These are phyloP conservation scores for Aphanomyces euteiches DNA, from an alignment of 352 stramenopile genomes.

Conservation along the genomic window DNA sequence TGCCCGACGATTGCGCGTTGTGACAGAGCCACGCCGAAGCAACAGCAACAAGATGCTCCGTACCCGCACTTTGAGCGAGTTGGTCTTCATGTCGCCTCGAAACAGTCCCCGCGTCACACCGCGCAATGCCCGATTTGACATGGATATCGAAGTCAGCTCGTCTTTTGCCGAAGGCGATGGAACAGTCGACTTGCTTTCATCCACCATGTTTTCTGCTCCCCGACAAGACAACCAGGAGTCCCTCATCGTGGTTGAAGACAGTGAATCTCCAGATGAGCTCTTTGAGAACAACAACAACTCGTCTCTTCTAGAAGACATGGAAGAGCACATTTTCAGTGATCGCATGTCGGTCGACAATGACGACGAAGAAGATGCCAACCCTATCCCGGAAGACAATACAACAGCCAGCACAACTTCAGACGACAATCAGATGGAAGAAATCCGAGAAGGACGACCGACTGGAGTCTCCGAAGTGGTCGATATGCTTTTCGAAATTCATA, in stretches of 20 bases:
- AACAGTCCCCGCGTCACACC: slow-evolving; percentile 53
- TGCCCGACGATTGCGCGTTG: slow-evolving; percentile 64
- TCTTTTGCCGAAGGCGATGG: slow-evolving; percentile 69
- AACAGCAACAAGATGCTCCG: slow-evolving; percentile 86
- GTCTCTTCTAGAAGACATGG: slow-evolving; percentile 21
- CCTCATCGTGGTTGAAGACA: slow-evolving; percentile 38
- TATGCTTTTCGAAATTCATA: slow-evolving; percentile 83
- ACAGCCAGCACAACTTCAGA: neutral
- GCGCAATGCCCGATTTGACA: slow-evolving; percentile 69
- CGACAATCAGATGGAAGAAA: slow-evolving; percentile 32
- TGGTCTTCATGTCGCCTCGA: slow-evolving; percentile 69
- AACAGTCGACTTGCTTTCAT: slow-evolving; percentile 52
- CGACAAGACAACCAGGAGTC: slow-evolving; percentile 28
- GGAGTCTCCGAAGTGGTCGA: slow-evolving; percentile 73
- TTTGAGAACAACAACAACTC: slow-evolving; percentile 28
- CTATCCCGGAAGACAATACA: slow-evolving; percentile 13
- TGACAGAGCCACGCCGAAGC: slow-evolving; percentile 78
- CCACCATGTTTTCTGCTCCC: neutral
- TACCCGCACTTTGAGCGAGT: slow-evolving; percentile 67
- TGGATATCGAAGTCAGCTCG: slow-evolving; percentile 78
- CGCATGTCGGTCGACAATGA: slow-evolving; percentile 32
- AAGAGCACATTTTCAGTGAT: slow-evolving; percentile 21
- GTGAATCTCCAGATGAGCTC: slow-evolving; percentile 37
- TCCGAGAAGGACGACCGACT: slow-evolving; percentile 31
- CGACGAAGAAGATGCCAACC: slow-evolving; percentile 35